These are phyloP conservation scores for Amaranthus palmeri DNA, from an alignment of 148 eudicot species.

Conservation along the genomic window DNA sequence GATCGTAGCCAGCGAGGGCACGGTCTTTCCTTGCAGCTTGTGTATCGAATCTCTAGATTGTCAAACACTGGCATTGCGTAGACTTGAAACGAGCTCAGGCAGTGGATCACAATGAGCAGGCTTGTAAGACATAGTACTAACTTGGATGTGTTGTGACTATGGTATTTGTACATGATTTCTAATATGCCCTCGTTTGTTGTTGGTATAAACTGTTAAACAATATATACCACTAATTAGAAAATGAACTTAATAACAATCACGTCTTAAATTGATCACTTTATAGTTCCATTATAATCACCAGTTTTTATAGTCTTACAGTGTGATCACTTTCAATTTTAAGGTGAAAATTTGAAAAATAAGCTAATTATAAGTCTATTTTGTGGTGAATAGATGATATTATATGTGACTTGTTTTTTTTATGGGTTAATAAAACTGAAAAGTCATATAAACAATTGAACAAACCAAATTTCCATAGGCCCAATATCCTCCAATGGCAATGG, in stretches of 20 bases:
- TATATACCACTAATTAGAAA: slow-evolving; percentile 10
- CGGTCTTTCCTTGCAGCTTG: slow-evolving; percentile 50
- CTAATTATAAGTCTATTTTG: too few relatives aligned
- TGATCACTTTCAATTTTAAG: too few relatives aligned
- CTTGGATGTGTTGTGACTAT: slow-evolving; percentile 43
- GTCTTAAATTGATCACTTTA: too few relatives aligned
- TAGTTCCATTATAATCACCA: too few relatives aligned
- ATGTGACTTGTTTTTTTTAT: too few relatives aligned
- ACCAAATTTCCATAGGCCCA: slow-evolving; percentile 86
- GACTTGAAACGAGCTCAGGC: slow-evolving; percentile 72
- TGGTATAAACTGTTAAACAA: slow-evolving; percentile 41
- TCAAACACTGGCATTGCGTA: slow-evolving; percentile 94
- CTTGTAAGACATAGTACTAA: slow-evolving; percentile 33
- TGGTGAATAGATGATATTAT: too few relatives aligned
- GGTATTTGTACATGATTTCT: slow-evolving; percentile 57
- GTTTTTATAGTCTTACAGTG: too few relatives aligned
- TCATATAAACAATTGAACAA: slow-evolving; percentile 8
- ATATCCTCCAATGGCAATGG: slow-evolving; percentile 66
- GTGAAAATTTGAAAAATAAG: too few relatives aligned
- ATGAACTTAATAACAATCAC: too few relatives aligned
- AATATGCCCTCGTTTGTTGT: slow-evolving; percentile 44
- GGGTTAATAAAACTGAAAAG: too few relatives aligned
- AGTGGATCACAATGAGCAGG: slow-evolving; percentile 50
- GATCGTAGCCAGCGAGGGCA: slow-evolving; percentile 64
- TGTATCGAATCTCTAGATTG: slow-evolving; percentile 62